Evolutionary conservation across 75 land plant species (phyloP).

Genomic region (Sequoiadendron giganteum): DNA sequence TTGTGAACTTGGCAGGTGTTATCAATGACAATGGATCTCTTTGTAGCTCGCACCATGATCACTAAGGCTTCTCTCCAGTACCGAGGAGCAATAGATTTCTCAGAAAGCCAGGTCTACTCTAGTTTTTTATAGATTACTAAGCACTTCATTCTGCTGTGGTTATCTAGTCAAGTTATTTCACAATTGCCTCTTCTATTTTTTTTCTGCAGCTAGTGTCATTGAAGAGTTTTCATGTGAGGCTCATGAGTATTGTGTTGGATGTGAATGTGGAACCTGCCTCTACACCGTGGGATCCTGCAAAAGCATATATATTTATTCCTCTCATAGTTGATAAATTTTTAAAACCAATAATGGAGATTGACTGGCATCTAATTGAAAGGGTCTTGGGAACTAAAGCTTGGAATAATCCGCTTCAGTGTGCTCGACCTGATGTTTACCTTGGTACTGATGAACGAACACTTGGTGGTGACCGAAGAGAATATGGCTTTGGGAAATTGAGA

Average conservation of each 20-base stretch:
- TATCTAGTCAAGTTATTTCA: background rate
- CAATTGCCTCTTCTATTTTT: background rate
- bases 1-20: conserved; percentile 59
- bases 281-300: conserved; percentile 98
- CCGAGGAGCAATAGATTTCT: conserved; percentile 56
- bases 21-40: conserved; percentile 96
- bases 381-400: conserved; percentile 66
- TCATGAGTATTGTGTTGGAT: conserved; percentile 99
- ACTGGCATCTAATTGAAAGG: conserved; percentile 68
- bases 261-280: conserved; percentile 96
- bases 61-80: conserved; percentile 81
- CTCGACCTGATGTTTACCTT: conserved; percentile 97
- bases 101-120: conserved; percentile 57
- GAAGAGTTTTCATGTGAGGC: conserved; percentile 96
- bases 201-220: conserved; percentile 65
- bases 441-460: conserved; percentile 97
- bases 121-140: background rate
- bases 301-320: conserved; percentile 96
- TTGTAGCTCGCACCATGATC: conserved; percentile 91
- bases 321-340: conserved; percentile 23
- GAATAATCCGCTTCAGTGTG: conserved; percentile 96
- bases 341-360: conserved; percentile 54
- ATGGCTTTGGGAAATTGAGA: conserved; percentile 95
- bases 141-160: conserved; percentile 12
- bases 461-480: conserved; percentile 98